These are phyloP conservation scores for Wallacemonas collosoma DNA, from an alignment of 208 protist species.

Conservation along the genomic window DNA sequence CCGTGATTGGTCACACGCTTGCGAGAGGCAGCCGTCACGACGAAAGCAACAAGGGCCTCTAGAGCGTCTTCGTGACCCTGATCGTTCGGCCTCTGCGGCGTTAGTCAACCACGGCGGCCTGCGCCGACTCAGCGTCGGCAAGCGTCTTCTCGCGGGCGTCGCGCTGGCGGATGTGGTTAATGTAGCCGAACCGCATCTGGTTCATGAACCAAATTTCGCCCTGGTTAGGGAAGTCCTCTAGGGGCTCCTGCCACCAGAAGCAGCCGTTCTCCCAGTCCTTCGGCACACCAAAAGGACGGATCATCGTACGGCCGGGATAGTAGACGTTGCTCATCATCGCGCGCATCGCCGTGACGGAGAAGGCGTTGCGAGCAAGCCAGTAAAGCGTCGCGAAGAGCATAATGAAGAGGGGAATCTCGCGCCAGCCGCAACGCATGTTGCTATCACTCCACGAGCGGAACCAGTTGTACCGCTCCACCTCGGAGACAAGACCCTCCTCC, in stretches of 20 bases:
- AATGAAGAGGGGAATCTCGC: constrained; percentile 73
- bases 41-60: too few species aligned
- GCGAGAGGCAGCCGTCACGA: too few species aligned
- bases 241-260: constrained; percentile 89
- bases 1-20: too few species aligned
- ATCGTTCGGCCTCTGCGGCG: not conserved
- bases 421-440: constrained; percentile 85
- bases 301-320: constrained; percentile 71
- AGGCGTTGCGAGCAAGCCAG: constrained; percentile 56
- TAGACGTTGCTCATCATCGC: constrained; percentile 83
- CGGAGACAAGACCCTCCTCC: constrained; percentile 75
- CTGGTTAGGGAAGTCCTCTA: constrained; percentile 89
- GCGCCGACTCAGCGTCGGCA: constrained; percentile 44
- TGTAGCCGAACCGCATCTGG: constrained; percentile 77
- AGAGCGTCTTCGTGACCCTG: too few species aligned
- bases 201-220: constrained; percentile 82
- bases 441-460: constrained; percentile 81
- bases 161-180: constrained; percentile 77
- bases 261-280: constrained; percentile 68
- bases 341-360: constrained; percentile 63
- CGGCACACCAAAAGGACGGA: constrained; percentile 79
- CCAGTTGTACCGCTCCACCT: constrained; percentile 90
- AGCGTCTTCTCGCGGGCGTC: constrained; percentile 70
- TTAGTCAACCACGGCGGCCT: not conserved
- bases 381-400: constrained; percentile 64